Evolutionary conservation across 108 stramenopile species (phyloP).

Genomic region (Conticribra guillardii): DNA sequence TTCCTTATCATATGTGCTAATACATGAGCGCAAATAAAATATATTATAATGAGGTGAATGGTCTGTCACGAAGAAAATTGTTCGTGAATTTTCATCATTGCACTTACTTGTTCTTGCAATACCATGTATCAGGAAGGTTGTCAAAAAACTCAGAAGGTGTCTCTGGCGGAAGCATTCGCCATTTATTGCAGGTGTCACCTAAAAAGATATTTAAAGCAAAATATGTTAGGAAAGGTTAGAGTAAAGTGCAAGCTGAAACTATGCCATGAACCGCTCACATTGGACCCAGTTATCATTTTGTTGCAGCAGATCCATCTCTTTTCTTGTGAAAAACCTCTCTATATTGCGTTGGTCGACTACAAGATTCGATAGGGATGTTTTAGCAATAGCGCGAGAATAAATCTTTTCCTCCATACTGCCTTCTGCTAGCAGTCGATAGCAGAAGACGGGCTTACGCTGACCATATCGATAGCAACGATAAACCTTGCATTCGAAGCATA

Average conservation of each 20-base stretch:
- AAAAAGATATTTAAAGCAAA: slow-evolving; percentile 23
- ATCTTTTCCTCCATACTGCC: slow-evolving; percentile 85
- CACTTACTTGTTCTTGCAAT: slow-evolving; percentile 47
- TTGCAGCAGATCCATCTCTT: slow-evolving; percentile 60
- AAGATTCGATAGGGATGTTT: slow-evolving; percentile 60
- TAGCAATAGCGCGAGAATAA: slow-evolving; percentile 66
- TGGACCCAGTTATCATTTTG: slow-evolving; percentile 61
- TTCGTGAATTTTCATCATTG: background rate
- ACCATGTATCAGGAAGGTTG: slow-evolving; percentile 36
- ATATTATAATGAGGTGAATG: background rate
- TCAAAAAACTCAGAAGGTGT: slow-evolving; percentile 21
- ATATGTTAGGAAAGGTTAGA: slow-evolving; percentile 4
- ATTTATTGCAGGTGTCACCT: slow-evolving; percentile 56
- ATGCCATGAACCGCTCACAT: slow-evolving; percentile 19
- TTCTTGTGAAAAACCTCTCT: slow-evolving; percentile 54
- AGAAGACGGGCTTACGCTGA: slow-evolving; percentile 54
- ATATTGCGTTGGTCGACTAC: slow-evolving; percentile 69
- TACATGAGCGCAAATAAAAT: background rate
- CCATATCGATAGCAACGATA: slow-evolving; percentile 73
- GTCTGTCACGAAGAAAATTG: background rate
- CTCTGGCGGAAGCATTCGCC: slow-evolving; percentile 45
- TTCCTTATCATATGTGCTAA: background rate
- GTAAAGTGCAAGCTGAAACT: background rate
- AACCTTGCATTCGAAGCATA: no score
- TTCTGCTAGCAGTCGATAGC: slow-evolving; percentile 76